phyloP scores from a whole-genome alignment of 495 filamentous ascomycete genomes.

The Tuber microsphaerosporum region DNA sequence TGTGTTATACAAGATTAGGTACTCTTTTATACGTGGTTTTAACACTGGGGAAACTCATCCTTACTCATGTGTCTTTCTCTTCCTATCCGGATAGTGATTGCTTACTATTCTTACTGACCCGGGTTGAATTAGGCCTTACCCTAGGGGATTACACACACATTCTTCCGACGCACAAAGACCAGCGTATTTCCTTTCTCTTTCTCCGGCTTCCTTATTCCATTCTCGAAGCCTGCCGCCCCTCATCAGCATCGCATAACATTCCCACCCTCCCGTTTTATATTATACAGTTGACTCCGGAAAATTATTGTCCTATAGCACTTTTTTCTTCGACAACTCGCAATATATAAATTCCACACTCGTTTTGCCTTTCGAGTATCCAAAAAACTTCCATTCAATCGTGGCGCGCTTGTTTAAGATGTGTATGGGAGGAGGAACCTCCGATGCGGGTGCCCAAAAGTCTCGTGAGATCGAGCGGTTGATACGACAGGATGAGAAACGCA shows the following conservation, averaged over 20 bases:
- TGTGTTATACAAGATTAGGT: neutral
- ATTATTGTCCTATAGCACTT: slow-evolving; percentile 12
- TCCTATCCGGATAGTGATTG: slow-evolving; percentile 22
- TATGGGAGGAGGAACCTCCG: slow-evolving; percentile 51
- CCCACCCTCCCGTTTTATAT: neutral
- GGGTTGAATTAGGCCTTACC: slow-evolving; percentile 21
- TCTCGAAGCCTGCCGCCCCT: slow-evolving; percentile 12
- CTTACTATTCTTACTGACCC: slow-evolving; percentile 18
- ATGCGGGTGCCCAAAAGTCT: slow-evolving; percentile 47
- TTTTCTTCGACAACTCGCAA: neutral
- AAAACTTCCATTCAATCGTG: slow-evolving; percentile 20
- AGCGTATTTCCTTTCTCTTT: slow-evolving; percentile 27
- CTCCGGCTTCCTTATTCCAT: slow-evolving; percentile 23
- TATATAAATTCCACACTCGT: neutral
- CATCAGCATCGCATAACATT: slow-evolving; percentile 13
- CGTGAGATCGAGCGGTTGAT: slow-evolving; percentile 69
- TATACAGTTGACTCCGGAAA: neutral
- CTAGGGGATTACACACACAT: slow-evolving; percentile 23
- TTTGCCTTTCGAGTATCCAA: neutral
- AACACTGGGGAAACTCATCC: slow-evolving; percentile 8
- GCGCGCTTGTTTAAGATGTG: slow-evolving; percentile 52
- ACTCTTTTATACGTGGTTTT: neutral
- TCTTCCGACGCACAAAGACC: slow-evolving; percentile 18
- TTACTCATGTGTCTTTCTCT: slow-evolving; percentile 10
- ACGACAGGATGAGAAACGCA: slow-evolving; percentile 71